Conservation (phyloP, 2,329 filamentous ascomycete species). For the Botryotinia calthae region DNA sequence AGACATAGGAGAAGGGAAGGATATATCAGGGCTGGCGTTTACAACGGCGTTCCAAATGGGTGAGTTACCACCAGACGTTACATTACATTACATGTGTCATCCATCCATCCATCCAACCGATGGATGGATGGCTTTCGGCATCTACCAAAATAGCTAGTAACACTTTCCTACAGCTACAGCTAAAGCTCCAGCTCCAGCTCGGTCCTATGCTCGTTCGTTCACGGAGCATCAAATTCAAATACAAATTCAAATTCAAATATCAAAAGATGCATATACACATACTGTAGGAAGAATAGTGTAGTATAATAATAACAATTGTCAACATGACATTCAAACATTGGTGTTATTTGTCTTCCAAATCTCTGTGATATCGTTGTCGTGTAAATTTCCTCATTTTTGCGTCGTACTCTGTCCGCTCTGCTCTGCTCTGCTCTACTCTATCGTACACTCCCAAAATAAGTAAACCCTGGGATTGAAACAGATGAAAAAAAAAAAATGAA, state of each 20-base stretch:
- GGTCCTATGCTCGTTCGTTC: background rate
- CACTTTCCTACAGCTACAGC: background rate
- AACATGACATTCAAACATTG: too few relatives aligned
- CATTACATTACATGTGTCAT: background rate
- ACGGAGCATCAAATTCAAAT: background rate
- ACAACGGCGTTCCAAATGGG: slow-evolving; percentile 1
- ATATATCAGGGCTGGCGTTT: slow-evolving; percentile 11
- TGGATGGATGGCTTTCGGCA: background rate
- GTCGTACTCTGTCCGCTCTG: background rate
- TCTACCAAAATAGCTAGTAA: background rate
- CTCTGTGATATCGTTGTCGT: background rate
- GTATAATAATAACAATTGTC: too few relatives aligned
- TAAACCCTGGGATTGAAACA: background rate
- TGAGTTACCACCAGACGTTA: background rate
- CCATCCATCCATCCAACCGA: background rate
- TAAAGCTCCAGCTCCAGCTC: too few relatives aligned
- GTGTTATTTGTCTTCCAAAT: too few relatives aligned
- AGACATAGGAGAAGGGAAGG: background rate
- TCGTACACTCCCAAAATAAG: background rate
- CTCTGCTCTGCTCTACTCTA: background rate
- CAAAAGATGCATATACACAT: background rate
- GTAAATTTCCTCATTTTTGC: background rate
- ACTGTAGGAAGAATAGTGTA: background rate
- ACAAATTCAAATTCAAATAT: background rate
- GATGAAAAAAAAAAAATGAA: background rate